phyloP scores from a whole-genome alignment of 2,329 filamentous ascomycete genomes.

The Grosmannia clavigera region DNA sequence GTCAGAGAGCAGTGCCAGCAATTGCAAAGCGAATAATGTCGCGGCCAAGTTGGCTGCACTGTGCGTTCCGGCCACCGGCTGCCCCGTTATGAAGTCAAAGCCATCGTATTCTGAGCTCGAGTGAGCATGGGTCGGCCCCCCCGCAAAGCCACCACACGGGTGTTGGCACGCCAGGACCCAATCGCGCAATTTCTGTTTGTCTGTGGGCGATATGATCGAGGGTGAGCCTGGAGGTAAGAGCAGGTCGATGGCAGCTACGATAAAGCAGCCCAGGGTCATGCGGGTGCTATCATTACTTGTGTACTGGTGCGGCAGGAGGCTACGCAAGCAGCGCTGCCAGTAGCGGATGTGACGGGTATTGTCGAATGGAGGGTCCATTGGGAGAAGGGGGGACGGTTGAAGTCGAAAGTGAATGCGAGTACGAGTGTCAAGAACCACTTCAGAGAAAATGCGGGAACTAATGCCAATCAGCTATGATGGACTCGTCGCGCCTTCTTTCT shows the following conservation, averaged over 20 bases:
- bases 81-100: conserved; percentile 25
- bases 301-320: conserved; percentile 69
- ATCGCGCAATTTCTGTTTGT: conserved; percentile 36
- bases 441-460: background rate
- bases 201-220: conserved; percentile 23
- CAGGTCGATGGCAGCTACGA: conserved; percentile 71
- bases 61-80: conserved; percentile 26
- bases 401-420: background rate
- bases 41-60: conserved; percentile 64
- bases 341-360: conserved; percentile 69
- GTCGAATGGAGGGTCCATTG: conserved; percentile 30
- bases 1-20: conserved; percentile 43
- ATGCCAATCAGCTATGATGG: background rate
- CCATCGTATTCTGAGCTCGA: conserved; percentile 19
- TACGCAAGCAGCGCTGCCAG: conserved; percentile 80
- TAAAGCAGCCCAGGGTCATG: conserved; percentile 83
- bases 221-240: conserved; percentile 38
- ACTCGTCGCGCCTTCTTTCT: background rate
- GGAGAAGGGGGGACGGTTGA: background rate
- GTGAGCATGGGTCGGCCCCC: conserved; percentile 58
- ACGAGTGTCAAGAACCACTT: background rate
- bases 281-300: conserved; percentile 83
- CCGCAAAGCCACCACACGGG: conserved; percentile 75
- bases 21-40: conserved; percentile 76
- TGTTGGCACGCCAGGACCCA: conserved; percentile 88